Evolutionary conservation across 306 rosid genomes (phyloP), one percentile per base, ranked within the genome.

Genomic region (Prunus padus): DNA sequence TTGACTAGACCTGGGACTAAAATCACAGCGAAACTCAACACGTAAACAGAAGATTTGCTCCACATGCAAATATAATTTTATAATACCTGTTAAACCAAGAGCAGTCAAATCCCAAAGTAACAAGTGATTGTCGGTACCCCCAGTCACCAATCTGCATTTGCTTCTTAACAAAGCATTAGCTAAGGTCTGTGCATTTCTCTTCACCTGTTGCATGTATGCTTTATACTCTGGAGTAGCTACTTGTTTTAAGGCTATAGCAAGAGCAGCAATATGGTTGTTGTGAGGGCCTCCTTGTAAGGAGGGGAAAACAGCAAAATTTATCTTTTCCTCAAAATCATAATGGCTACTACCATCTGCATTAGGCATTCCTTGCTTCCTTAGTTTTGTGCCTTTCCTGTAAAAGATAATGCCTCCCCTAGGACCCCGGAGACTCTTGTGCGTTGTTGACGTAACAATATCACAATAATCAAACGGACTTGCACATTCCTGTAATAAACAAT

Each of bases 361-460:
- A 71, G 76, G 89, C 64, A 84, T 77, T 61, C 92, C 96, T 81
- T 90, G 89, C 89, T 82, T 92, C 89, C 87, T 92, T 37, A 93
- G 93, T 89, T 90, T 95, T 16, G 80, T 14, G 77, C 98, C 98
- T 82, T 90, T 95, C 80, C 93, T 86, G 59, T 79, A 95, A 77
- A 95, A 95, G 60, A 95, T 95, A 81, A 95, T 95, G 62, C 98
- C 98, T 50, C 98, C 98, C 85, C 98, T 95, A 5, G 98, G 98
- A 75, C 98, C 98, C 60, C 98, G 93, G 78, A 95, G 97, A 81
- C 98, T 90, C 85, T 95, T 95, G 85, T 95, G 98, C 71, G 98
- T 95, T 44, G 98, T 95, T 33, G 98, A 95, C 20, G 98, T 95
- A 66, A 95, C 95, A 84, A 95, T 77, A 82, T 95, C 98, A 86